Evolutionary conservation across 106 monocot genomes (phyloP).

Genomic region (Narthecium ossifragum): DNA sequence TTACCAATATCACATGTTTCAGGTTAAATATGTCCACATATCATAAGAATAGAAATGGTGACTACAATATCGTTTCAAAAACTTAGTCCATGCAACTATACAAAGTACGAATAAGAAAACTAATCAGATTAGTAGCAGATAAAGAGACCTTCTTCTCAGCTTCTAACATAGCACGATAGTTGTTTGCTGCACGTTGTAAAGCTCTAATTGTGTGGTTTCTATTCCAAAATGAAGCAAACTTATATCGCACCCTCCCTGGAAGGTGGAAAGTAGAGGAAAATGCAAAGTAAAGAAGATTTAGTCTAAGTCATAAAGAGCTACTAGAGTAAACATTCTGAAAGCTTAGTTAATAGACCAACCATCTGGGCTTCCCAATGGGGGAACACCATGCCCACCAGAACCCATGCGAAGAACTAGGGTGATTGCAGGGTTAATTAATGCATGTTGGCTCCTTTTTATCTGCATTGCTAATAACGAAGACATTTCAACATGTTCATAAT

Average conservation of each 20-base stretch:
- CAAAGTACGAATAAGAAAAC: too few species aligned
- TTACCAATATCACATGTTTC: too few species aligned
- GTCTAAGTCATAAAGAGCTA: too few species aligned
- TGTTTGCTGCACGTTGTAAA: slow-evolving; percentile 79
- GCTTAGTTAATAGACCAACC: too few species aligned
- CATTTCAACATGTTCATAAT: slow-evolving; percentile 18
- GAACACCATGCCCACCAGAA: slow-evolving; percentile 96
- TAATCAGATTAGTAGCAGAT: too few species aligned
- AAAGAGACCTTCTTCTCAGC: slow-evolving; percentile 74
- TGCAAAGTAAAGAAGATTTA: background rate
- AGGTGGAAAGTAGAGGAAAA: slow-evolving; percentile 7
- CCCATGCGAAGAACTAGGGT: slow-evolving; percentile 93
- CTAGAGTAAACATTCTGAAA: too few species aligned
- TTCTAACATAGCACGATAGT: slow-evolving; percentile 71
- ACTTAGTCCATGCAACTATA: too few species aligned
- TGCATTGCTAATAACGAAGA: slow-evolving; percentile 45
- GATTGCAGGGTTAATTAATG: slow-evolving; percentile 94
- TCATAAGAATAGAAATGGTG: too few species aligned
- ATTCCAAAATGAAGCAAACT: slow-evolving; percentile 99
- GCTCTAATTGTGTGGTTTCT: slow-evolving; percentile 88
- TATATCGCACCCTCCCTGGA: slow-evolving; percentile 93
- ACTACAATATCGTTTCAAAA: too few species aligned
- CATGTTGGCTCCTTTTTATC: slow-evolving; percentile 97
- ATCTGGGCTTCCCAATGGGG: slow-evolving; percentile 92
- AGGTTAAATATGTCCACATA: too few species aligned